Evolutionary conservation across 2,329 filamentous ascomycete species (phyloP).

Genomic region (Niveomyces coronatus): DNA sequence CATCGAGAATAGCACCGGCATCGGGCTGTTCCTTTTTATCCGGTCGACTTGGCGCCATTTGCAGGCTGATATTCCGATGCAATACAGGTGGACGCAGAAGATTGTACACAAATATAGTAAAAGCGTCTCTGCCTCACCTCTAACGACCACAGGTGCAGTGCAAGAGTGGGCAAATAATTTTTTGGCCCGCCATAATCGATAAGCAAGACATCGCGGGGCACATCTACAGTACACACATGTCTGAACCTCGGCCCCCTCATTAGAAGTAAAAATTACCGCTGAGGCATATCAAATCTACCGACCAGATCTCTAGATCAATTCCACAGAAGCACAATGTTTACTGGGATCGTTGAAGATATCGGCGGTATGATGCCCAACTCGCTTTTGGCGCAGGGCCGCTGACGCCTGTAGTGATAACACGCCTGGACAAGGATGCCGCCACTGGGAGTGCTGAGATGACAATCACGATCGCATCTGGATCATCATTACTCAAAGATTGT

Average conservation of each 20-base stretch:
- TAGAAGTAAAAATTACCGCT: too few species aligned
- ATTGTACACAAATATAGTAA: too few species aligned
- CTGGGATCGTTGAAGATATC: slow-evolving; percentile 84
- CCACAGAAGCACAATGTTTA: slow-evolving; percentile 67
- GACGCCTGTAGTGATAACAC: slow-evolving; percentile 59
- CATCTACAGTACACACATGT: too few species aligned
- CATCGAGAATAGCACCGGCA: slow-evolving; percentile 23
- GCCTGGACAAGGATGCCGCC: slow-evolving; percentile 69
- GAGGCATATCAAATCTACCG: too few species aligned
- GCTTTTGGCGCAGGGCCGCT: slow-evolving; percentile 20
- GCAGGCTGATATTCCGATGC: slow-evolving; percentile 1
- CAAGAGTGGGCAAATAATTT: slow-evolving; percentile 8
- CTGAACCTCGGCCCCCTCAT: too few species aligned
- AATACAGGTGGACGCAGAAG: neutral
- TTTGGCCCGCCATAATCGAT: slow-evolving; percentile 8
- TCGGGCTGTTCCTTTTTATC: slow-evolving; percentile 25
- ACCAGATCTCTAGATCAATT: neutral
- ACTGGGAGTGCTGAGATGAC: slow-evolving; percentile 85
- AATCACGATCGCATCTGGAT: slow-evolving; percentile 57
- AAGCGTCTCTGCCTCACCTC: too few species aligned
- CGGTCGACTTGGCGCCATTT: slow-evolving; percentile 33
- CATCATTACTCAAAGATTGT: slow-evolving; percentile 70
- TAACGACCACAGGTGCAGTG: neutral
- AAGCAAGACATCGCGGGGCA: neutral
- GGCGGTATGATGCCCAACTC: slow-evolving; percentile 56